These are phyloP conservation scores for Mycena sp. DNA, from an alignment of 1,284 basidiomycete species.

Conservation along the genomic window DNA sequence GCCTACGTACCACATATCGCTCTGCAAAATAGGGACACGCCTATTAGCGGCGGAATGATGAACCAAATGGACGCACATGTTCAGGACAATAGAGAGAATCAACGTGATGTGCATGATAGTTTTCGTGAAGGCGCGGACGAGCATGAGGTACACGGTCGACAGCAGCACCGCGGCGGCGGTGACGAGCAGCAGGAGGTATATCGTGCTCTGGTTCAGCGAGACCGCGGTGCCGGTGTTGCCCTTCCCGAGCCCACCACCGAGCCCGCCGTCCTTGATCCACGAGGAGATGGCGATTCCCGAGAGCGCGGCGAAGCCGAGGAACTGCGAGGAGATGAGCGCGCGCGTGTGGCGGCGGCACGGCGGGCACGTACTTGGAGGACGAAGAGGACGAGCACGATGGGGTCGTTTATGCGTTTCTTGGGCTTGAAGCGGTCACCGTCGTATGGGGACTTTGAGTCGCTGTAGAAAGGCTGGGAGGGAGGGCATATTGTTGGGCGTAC, in stretches of 20 bases:
- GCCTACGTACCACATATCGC: constrained; percentile 59
- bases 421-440: constrained; percentile 75
- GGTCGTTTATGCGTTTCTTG: constrained; percentile 77
- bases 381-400: constrained; percentile 76
- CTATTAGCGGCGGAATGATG: constrained; percentile 11
- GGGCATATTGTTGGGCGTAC: constrained; percentile 23
- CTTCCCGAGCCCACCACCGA: constrained; percentile 72
- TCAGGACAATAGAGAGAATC: constrained; percentile 73
- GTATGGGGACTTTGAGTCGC: constrained; percentile 60
- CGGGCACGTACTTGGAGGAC: constrained; percentile 63
- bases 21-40: constrained; percentile 44
- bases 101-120: constrained; percentile 86
- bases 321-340: constrained; percentile 44
- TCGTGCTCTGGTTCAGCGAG: constrained; percentile 71
- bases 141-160: constrained; percentile 74
- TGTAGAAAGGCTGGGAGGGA: constrained; percentile 27
- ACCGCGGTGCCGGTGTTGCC: constrained; percentile 55
- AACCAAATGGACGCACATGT: constrained; percentile 62
- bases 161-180: constrained; percentile 67
- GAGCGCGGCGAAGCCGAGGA: constrained; percentile 73
- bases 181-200: constrained; percentile 73
- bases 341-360: neutral
- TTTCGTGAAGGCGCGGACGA: constrained; percentile 81
- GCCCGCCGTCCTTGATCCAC: constrained; percentile 72
- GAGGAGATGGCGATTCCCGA: constrained; percentile 71